A percentile compares a stretch with the other conserved stretches of the same genome.
These are phyloP conservation scores for Kwoniella mangroviensis DNA, from an alignment of 768 basidiomycete species.

Conservation along the genomic window DNA sequence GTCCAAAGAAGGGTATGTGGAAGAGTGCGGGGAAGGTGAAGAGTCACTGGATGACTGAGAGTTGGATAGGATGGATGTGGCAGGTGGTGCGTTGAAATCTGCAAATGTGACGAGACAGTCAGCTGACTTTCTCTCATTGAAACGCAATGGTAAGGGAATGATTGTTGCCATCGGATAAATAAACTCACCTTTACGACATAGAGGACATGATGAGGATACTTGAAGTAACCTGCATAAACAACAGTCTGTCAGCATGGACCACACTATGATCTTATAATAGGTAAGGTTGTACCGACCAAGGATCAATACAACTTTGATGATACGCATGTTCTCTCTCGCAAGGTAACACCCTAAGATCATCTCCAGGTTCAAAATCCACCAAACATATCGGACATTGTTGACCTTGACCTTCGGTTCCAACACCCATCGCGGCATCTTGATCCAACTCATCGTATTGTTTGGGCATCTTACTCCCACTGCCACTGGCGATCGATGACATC, in stretches of 20 bases:
- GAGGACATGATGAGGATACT: constrained; percentile 85
- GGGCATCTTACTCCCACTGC: constrained; percentile 11
- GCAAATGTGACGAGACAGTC: not conserved
- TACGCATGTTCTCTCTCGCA: constrained; percentile 91
- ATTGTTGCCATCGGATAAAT: not conserved
- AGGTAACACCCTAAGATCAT: constrained; percentile 85
- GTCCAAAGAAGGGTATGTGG: constrained; percentile 6
- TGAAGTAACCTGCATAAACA: constrained; percentile 73
- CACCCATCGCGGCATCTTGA: not conserved
- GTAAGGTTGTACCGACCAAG: constrained; percentile 57
- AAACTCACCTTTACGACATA: constrained; percentile 81
- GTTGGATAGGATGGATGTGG: constrained; percentile 24
- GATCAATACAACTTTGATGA: constrained; percentile 88
- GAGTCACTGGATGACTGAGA: constrained; percentile 10
- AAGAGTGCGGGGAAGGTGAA: constrained; percentile 19
- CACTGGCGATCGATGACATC: constrained; percentile 18
- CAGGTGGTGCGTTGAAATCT: constrained; percentile 41
- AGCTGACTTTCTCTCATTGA: not conserved
- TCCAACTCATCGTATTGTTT: constrained; percentile 1
- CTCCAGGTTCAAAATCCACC: constrained; percentile 89
- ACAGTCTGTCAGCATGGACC: not conserved
- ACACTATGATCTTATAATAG: not conserved
- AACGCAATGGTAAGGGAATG: not conserved
- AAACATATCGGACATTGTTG: constrained; percentile 96
- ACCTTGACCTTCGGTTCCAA: constrained; percentile 62